Base-by-base conservation (phyloP, 1,284 basidiomycete species). In the Microbotryum scabiosae region DNA sequence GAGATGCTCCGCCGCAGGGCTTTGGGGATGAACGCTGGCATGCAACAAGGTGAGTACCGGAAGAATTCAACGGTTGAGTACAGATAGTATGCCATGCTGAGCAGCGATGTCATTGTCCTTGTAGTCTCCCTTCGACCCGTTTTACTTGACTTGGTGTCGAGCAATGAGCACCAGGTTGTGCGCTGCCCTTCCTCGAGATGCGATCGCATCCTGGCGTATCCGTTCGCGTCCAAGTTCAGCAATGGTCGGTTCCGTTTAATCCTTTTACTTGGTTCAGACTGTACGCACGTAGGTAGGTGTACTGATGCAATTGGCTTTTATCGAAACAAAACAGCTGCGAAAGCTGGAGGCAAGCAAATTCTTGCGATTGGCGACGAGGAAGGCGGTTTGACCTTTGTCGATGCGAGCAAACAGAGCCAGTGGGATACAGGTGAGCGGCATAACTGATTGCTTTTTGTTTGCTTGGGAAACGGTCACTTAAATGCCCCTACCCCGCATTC, bases 281-380 rank as follows among this genome's bases (percentile, higher is more conserved):
- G 9, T 3, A 28, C 12, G 48, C 30, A 20, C 12, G 6, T 54
- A 23, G 47, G 36, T 5, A 8, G 7, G 4, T 49, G 1, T 14
- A n/a, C 55, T 43, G 48, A 52, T 45, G 12, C 44, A 44, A 47
- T 20, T 32, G 25, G 21, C 30, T 41, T 12, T 1, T 6, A 3
- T 14, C 3, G 18, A 0, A 1, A 21, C 59, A 70, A 0, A 1
- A 21, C 59, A 70, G 69, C 54, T 21, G 63, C 69, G 12, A 72
- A 71, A 53, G 20, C 32, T 1, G 68, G 68, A 16, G 64, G 71
- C 9, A 63, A 62, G 30, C 65, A 69, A 46, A 12, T 70, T 0
- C 51, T 65, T 1, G 70, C 69, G 2, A 62, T 68, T 2, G 64
- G 59, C 2, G 61, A 64, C 49, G 70, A 72, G 44, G 71, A 72